These are phyloP conservation scores for Cutaneotrichosporon daszewskae DNA, from an alignment of 1,284 basidiomycete genomes.

Conservation along the genomic window DNA sequence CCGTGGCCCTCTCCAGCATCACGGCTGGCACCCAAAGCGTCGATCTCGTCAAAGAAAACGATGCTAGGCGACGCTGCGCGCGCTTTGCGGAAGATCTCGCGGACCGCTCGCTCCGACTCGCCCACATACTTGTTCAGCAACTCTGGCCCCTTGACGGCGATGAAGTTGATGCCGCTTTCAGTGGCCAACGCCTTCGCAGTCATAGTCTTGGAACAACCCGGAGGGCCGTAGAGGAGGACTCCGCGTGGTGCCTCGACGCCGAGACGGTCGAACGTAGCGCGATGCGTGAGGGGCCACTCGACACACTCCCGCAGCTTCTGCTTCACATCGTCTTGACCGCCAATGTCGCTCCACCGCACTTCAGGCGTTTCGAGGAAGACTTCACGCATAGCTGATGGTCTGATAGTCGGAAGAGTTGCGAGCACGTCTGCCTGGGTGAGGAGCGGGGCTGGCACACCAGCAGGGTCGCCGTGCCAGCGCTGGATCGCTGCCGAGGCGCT, in stretches of 20 bases:
- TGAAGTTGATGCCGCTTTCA: constrained; percentile 92
- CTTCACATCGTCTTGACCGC: constrained; percentile 73
- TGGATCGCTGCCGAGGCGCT: constrained; percentile 89
- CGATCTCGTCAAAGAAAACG: constrained; percentile 97
- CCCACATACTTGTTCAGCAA: constrained; percentile 95
- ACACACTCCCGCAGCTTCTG: constrained; percentile 79
- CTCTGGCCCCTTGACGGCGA: constrained; percentile 98
- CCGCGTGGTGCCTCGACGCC: constrained; percentile 87
- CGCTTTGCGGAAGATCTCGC: constrained; percentile 94
- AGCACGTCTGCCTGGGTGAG: constrained; percentile 64
- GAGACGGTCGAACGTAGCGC: constrained; percentile 75
- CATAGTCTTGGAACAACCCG: constrained; percentile 95
- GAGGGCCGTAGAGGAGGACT: constrained; percentile 90
- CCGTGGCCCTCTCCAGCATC: constrained; percentile 59
- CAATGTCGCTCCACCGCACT: constrained; percentile 81
- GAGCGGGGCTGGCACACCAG: constrained; percentile 42
- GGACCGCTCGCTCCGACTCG: constrained; percentile 88
- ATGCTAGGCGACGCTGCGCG: constrained; percentile 89
- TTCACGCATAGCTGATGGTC: constrained; percentile 91
- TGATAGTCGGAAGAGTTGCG: constrained; percentile 66
- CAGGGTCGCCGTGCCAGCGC: constrained; percentile 55
- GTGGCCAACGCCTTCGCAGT: constrained; percentile 89
- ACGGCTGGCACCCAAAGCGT: constrained; percentile 80
- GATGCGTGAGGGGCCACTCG: constrained; percentile 89
- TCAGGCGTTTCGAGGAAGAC: constrained; percentile 81